Base-by-base conservation (phyloP, 2,329 filamentous ascomycete genomes). In the Pleochaeta shiraiana region DNA sequence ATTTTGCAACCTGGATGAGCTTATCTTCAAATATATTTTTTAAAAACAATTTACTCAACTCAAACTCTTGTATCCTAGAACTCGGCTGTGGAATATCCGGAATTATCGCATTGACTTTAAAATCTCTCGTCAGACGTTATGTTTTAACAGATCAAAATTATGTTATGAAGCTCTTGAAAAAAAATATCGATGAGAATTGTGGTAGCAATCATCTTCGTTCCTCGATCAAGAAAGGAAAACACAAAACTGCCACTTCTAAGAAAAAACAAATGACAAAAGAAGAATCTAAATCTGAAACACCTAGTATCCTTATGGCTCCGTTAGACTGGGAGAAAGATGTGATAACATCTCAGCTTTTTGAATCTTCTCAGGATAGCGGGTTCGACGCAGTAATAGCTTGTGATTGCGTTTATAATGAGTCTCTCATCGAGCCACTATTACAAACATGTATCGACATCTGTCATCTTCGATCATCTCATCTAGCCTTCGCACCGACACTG, bases 401-500 rank as follows among this genome's bases (percentile, higher is more conserved):
- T 72, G 93, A 98, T 74, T 96, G 91, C 74, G 86, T 98, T 69
- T 98, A 95, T 77, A 98, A 97, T 74, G 88, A 95, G 68, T 82
- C 87, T 1, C 80, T 97, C 2, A 82, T 97, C 28, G 77, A 81
- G 53, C 90, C 91, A 0, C 82, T 97, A 61, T 87, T 93, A n/a
- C 81, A 85, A 70, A 87, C 89, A 0, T 95, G 88, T 72, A 82
- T 78, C 5, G 87, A 95, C 67, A 79, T 84, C 28, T 95, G 90
- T 74, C 76, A 76, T 11, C 74, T 92, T 19, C 78, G 84, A 37
- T 67, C 66, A n/a, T 37, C 69, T 66, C 39, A 50, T 64, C 64
- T 65, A 6, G 39, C 64, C 7, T 65, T 68, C 12, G 70, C 65
- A 59, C 81, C 86, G 2, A 86, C 88, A 4, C 68, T 95, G 0